Conservation (phyloP, 2,329 filamentous ascomycete species). For the Paecilomyces sp. region DNA sequence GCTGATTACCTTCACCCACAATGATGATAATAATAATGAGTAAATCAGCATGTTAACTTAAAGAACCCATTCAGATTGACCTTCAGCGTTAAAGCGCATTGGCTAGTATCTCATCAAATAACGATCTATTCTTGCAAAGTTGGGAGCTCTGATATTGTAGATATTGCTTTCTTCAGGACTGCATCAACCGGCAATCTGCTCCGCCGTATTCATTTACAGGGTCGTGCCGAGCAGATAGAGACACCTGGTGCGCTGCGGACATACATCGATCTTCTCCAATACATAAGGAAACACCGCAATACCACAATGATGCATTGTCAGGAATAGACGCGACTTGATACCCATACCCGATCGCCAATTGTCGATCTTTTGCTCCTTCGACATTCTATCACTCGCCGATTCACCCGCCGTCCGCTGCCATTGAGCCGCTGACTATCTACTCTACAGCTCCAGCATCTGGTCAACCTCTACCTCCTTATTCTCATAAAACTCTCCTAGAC, state of each 20-base stretch:
- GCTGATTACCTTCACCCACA: no score
- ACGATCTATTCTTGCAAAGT: neutral
- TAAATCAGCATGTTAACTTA: no score
- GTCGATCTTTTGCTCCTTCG: neutral
- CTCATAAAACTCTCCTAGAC: neutral
- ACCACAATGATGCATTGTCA: neutral
- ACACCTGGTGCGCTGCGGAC: neutral
- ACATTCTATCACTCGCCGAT: neutral
- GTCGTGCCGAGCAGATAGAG: neutral
- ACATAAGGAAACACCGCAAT: neutral
- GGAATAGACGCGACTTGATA: neutral
- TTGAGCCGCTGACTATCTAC: neutral
- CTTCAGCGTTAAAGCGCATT: no score
- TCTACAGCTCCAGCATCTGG: neutral
- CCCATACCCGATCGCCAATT: neutral
- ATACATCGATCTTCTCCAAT: neutral
- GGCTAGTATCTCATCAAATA: no score
- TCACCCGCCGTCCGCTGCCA: neutral
- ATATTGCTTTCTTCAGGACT: neutral
- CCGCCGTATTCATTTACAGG: slow-evolving; percentile 6
- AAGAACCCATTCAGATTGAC: neutral
- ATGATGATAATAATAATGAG: no score
- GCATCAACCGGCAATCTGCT: slow-evolving; percentile 5
- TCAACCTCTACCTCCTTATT: neutral
- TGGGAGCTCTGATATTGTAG: neutral